Base-by-base conservation (phyloP, 768 basidiomycete genomes). In the Glaciozyma martinii region DNA sequence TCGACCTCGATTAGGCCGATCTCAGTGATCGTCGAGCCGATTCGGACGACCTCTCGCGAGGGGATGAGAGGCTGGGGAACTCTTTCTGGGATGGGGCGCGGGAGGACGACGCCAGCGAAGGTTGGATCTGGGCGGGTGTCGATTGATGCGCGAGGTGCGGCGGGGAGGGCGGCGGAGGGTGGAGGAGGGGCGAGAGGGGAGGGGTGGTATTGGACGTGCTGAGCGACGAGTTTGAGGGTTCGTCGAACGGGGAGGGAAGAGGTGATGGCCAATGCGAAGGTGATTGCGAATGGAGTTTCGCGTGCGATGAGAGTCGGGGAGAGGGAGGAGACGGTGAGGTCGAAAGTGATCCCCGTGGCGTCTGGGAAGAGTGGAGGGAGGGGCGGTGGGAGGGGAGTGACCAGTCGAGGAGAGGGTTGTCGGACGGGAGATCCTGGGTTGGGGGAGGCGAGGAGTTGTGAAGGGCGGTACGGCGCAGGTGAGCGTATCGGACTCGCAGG, bases 301-400 rank as follows among this genome's bases (percentile, higher is more conserved):
- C 85, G 74, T 4, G 71, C 68, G 43, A 86, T 77, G 1, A 71
- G 43, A 19, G 79, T 77, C 32, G 79, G 77, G 3, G 83, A 13
- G 18, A 32, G 9, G 3, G 58, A n/a, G 13, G 29, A 33, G 37
- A 49, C 47, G 6, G 62, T 63, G 15, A 79, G 78, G 40, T 85
- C 80, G 49, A 84, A 74, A 46, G 88, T 79, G 66, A 83, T 82
- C 13, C 83, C 80, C 52, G 85, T 83, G 21, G 88, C 71, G 46
- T 82, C 82, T 1, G 77, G 74, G 3, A 60, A 32, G 0, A 70
- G 62, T 25, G 75, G 68, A 6, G 74, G 62, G 23, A 71, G 63
- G 29, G 75, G 66, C 23, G 71, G 63, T 15, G 58, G 56, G 3
- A 44, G 27, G 63, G 52, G 32, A 71, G 56, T 7, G 66, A 71